These are phyloP conservation scores for Gracilaria domingensis DNA, from an alignment of 23 red algal genomes.

Conservation along the genomic window DNA sequence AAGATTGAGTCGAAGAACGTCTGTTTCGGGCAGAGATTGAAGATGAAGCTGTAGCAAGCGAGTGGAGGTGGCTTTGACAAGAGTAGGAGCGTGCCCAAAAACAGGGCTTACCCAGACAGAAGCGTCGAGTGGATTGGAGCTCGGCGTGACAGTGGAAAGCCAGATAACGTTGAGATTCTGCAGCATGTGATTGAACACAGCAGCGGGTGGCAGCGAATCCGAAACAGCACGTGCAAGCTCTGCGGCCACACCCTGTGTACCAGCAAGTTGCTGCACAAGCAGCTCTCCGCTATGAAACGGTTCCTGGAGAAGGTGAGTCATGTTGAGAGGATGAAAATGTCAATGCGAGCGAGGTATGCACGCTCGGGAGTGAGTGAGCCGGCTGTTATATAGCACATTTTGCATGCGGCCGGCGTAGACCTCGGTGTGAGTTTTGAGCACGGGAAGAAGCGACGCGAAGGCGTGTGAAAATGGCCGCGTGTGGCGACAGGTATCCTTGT, in stretches of 20 bases:
- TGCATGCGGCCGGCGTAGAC: too few relatives aligned
- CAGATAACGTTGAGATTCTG: constrained; percentile 35
- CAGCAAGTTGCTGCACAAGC: constrained; percentile 59
- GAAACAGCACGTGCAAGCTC: constrained; percentile 34
- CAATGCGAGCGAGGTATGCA: not conserved
- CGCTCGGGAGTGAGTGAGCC: not conserved
- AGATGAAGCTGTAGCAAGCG: constrained; percentile 14
- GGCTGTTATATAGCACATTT: not conserved
- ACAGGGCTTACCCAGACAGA: constrained; percentile 49
- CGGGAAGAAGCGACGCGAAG: not conserved
- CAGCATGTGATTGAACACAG: constrained; percentile 34
- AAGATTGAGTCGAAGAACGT: constrained; percentile 36
- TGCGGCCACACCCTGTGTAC: constrained; percentile 73
- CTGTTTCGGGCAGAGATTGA: constrained; percentile 5
- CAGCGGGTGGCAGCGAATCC: constrained; percentile 5
- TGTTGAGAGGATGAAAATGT: not conserved
- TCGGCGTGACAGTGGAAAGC: constrained; percentile 40
- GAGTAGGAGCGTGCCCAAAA: constrained; percentile 13
- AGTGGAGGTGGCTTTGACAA: constrained; percentile 15
- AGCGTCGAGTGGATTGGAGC: not conserved
- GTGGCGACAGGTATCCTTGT: too few relatives aligned
- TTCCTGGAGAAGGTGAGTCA: not conserved
- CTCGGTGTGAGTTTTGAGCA: not conserved
- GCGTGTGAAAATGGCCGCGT: not conserved
- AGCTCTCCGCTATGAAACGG: constrained; percentile 80